phyloP scores from a whole-genome alignment of 495 filamentous ascomycete genomes.

The Penicillium coprophilum region DNA sequence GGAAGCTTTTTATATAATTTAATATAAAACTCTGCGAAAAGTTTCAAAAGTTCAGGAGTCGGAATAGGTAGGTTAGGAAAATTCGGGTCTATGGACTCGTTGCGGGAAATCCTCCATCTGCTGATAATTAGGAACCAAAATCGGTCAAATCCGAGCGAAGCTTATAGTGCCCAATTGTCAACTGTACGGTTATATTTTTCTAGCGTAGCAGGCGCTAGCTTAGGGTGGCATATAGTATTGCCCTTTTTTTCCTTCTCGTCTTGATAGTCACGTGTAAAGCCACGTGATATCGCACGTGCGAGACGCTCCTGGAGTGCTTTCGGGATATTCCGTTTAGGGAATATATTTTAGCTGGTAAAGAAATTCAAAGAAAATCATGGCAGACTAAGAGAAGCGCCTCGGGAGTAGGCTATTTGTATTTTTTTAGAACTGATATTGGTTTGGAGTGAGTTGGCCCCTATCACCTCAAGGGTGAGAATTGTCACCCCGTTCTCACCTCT shows the following conservation, averaged over 20 bases:
- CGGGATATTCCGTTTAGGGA: conserved; percentile 7
- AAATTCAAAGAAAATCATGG: not conserved
- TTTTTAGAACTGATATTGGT: not conserved
- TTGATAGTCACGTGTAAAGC: conserved; percentile 23
- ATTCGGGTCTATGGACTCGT: conserved; percentile 1
- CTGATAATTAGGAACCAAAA: conserved; percentile 4
- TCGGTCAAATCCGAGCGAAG: not conserved
- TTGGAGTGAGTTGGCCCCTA: not conserved
- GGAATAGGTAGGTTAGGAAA: conserved; percentile 12
- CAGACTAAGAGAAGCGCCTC: not conserved
- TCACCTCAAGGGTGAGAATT: not conserved
- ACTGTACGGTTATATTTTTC: conserved; percentile 19
- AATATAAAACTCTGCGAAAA: conserved; percentile 18
- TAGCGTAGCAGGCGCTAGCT: conserved; percentile 22
- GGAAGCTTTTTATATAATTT: conserved; percentile 5
- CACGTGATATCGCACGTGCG: conserved; percentile 21
- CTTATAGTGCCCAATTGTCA: conserved; percentile 19
- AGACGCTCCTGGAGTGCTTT: conserved; percentile 15
- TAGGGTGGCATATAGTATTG: conserved; percentile 16
- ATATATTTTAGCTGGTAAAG: not conserved
- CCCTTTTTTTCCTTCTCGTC: conserved; percentile 15
- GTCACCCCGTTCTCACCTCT: conserved; percentile 13
- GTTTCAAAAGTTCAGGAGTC: conserved; percentile 12
- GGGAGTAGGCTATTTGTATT: not conserved
- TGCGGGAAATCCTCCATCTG: conserved; percentile 19